phyloP scores from a whole-genome alignment of 2,329 filamentous ascomycete species.

The Monosporascus sp. region DNA sequence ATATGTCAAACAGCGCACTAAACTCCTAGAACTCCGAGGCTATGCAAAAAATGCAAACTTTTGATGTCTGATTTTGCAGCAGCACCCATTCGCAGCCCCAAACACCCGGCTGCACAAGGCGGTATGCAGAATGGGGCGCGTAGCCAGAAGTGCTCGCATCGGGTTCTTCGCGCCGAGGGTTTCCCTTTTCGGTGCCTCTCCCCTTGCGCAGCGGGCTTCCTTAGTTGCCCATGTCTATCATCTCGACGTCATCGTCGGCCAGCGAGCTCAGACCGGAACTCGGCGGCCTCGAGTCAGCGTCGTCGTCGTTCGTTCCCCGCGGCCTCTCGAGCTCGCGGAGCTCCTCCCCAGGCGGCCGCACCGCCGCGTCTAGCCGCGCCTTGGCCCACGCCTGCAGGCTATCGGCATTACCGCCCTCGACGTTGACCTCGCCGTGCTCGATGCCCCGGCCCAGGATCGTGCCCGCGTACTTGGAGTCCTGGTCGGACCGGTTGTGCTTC shows the following conservation, averaged over 20 bases:
- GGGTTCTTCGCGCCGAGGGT: neutral
- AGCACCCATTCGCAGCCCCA: neutral
- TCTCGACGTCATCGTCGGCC: constrained; percentile 39
- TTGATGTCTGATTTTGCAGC: neutral
- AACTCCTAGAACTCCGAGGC: neutral
- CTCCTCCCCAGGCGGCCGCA: constrained; percentile 16
- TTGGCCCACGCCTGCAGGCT: constrained; percentile 63
- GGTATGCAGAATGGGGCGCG: neutral
- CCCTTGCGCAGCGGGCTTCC: neutral
- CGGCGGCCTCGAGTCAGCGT: constrained; percentile 37
- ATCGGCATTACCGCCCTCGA: constrained; percentile 70
- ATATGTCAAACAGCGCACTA: neutral
- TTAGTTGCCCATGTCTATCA: constrained; percentile 27
- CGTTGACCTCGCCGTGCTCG: constrained; percentile 65
- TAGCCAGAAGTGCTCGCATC: neutral
- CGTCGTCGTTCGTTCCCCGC: constrained; percentile 15
- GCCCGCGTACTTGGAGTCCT: constrained; percentile 79
- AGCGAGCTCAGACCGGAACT: constrained; percentile 55
- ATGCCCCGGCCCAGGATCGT: constrained; percentile 72
- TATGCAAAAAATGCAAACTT: neutral
- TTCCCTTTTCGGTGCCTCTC: neutral
- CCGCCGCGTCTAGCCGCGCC: constrained; percentile 28
- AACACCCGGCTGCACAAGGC: too few species aligned
- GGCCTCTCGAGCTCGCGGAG: neutral
- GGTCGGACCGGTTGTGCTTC: constrained; percentile 84